Percentiles rank a stretch among this genome's conserved stretches.
phyloP scores from a whole-genome alignment of 2,329 filamentous ascomycete species.

The Epichloe amarillans region DNA sequence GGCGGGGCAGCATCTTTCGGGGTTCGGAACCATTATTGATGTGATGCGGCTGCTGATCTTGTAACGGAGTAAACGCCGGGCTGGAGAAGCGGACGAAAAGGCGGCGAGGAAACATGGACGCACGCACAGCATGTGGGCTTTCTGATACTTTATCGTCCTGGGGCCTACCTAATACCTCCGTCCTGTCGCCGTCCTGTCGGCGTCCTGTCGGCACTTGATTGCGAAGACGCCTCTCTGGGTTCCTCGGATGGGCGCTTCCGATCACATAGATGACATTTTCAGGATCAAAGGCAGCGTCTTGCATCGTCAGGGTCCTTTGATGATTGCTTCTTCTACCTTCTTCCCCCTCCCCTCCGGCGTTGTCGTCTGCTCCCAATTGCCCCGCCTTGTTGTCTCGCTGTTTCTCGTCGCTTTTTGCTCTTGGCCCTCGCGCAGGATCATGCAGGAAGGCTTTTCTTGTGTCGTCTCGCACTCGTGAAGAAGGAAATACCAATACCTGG shows the following conservation, averaged over 20 bases:
- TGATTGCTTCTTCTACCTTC: no score
- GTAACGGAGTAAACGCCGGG: background rate
- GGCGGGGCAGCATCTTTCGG: background rate
- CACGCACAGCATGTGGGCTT: no score
- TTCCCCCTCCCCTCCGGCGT: no score
- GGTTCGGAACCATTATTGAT: no score
- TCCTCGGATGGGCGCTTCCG: background rate
- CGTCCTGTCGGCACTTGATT: slow-evolving; percentile 2
- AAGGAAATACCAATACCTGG: background rate
- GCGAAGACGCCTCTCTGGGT: background rate
- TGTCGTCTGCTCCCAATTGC: no score
- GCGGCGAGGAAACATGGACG: background rate
- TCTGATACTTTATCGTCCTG: no score
- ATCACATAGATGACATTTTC: background rate
- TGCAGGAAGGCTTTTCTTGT: background rate
- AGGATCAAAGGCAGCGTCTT: background rate
- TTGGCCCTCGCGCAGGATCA: background rate
- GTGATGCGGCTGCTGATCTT: background rate
- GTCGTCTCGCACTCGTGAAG: background rate
- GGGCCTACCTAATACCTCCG: background rate
- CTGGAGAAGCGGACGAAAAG: background rate
- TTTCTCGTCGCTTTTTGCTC: background rate
- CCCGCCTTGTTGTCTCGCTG: background rate
- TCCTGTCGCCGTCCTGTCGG: no score
- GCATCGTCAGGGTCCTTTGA: background rate